Evolutionary conservation across 2,329 filamentous ascomycete species (phyloP).

Genomic region (Septoria petroselini): DNA sequence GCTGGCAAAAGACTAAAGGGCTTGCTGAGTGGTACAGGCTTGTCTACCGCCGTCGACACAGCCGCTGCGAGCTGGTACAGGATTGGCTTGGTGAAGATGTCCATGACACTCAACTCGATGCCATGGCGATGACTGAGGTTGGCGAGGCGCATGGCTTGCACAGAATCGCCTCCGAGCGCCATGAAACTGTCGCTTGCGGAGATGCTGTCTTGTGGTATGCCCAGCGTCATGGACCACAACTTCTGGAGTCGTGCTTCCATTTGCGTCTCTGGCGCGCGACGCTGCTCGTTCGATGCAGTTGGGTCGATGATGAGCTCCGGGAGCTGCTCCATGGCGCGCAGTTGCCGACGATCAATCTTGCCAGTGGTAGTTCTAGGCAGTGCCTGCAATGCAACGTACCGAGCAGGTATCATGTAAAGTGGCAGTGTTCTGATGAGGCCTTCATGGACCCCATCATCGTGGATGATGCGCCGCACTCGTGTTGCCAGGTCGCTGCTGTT

Average conservation of each 20-base stretch:
- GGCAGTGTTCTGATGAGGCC: conserved; percentile 45
- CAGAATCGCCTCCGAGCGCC: conserved; percentile 40
- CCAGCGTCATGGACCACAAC: conserved; percentile 24
- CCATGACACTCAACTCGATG: conserved; percentile 24
- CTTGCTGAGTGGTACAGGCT: neutral
- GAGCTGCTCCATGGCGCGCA: neutral
- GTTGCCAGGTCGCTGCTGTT: neutral
- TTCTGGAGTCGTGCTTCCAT: conserved; percentile 17
- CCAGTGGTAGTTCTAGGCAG: conserved; percentile 69
- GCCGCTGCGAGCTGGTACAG: neutral
- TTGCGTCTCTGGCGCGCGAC: neutral
- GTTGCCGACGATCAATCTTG: conserved; percentile 60
- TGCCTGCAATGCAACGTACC: conserved; percentile 62
- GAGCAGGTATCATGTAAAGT: conserved; percentile 71
- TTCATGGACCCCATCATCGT: conserved; percentile 1
- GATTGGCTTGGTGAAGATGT: conserved; percentile 38
- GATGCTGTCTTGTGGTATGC: conserved; percentile 7
- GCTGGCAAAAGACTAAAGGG: no score
- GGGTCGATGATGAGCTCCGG: conserved; percentile 1
- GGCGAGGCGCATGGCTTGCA: conserved; percentile 17
- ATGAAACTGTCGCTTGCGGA: conserved; percentile 43
- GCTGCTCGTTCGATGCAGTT: neutral
- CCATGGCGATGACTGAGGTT: conserved; percentile 2
- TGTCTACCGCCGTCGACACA: neutral
- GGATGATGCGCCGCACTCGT: conserved; percentile 37